Evolutionary conservation across 2,329 filamentous ascomycete genomes (phyloP), one percentile per base, ranked within the genome.

Genomic region (Fusarium pininemorale): DNA sequence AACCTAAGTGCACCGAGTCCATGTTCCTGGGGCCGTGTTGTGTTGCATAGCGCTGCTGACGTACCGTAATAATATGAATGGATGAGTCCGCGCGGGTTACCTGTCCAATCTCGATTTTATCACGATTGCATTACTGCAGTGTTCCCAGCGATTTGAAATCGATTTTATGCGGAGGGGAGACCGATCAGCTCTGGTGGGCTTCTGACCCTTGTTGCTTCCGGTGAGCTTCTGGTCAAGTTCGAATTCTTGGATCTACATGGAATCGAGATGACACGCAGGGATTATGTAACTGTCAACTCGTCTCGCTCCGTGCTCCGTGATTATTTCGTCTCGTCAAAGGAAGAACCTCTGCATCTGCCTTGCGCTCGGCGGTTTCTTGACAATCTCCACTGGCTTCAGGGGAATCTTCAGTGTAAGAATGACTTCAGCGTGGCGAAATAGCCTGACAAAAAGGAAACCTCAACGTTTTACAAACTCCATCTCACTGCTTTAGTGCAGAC

Each of bases 201-300:
- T 47, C 26, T 30, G n/a, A 72, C 37, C 72, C 72, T 72, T 74
- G 72, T 44, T 47, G 20, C 35, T 57, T 53, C 57, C 68, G 51
- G 63, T 69, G 58, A 69, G 71, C 68, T 74, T 74, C 72, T 74
- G 63, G 67, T 64, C 28, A 18, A 41, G 38, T 74, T 74, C 65
- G 32, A 69, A 68, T 65, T 72, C 50, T 45, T 63, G 63, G 71
- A 74, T 74, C 67, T 67, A 64, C 71, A 68, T 42, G 61, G 66
- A 73, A 73, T 74, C 68, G 72, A 74, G 72, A 74, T 74, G 72
- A 74, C 58, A 58, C 30, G 56, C 71, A 74, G 55, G 71, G 72
- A 69, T 74, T 57, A 51, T 74, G 71, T 71, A 64, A 74, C 66
- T 67, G 58, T 50, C 71, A 51, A 58, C 66, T 73, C 65, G 64